These are phyloP conservation scores for Trichoderma asperelloides DNA, from an alignment of 495 filamentous ascomycete species.

Conservation along the genomic window DNA sequence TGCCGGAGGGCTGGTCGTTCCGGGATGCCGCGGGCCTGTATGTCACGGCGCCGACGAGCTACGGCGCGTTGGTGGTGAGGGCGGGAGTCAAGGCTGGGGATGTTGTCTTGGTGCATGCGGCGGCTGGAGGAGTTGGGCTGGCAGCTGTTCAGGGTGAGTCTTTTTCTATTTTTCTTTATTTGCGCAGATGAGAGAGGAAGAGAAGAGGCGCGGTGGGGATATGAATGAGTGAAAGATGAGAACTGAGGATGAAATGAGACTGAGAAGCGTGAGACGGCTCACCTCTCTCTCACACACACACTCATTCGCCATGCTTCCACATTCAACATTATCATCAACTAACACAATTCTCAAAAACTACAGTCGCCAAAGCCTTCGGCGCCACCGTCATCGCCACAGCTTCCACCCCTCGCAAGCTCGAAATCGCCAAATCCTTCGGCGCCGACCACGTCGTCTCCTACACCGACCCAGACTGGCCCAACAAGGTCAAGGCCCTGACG, in stretches of 20 bases:
- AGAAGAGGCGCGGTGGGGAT: too few relatives aligned
- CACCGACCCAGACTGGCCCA: slow-evolving; percentile 59
- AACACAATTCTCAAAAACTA: background rate
- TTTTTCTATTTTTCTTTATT: background rate
- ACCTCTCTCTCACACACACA: background rate
- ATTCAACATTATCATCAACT: background rate
- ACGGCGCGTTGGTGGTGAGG: slow-evolving; percentile 71
- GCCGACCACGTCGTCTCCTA: slow-evolving; percentile 83
- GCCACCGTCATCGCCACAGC: slow-evolving; percentile 88
- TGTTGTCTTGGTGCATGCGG: slow-evolving; percentile 85
- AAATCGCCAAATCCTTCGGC: slow-evolving; percentile 64
- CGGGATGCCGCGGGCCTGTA: slow-evolving; percentile 81
- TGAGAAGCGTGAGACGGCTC: background rate
- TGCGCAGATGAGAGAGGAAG: too few relatives aligned
- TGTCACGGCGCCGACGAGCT: slow-evolving; percentile 85
- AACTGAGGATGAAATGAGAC: background rate
- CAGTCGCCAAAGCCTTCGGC: slow-evolving; percentile 76
- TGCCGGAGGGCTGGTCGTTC: slow-evolving; percentile 75
- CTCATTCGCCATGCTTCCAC: background rate
- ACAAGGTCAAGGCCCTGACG: slow-evolving; percentile 65
- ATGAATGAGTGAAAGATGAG: background rate
- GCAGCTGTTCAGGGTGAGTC: slow-evolving; percentile 68
- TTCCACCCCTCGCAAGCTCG: slow-evolving; percentile 64
- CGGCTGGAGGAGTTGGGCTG: slow-evolving; percentile 84
- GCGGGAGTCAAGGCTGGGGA: slow-evolving; percentile 72